Evolutionary conservation across 108 stramenopile genomes (phyloP).

Genomic region (Pseudonitzschia multiseries): DNA sequence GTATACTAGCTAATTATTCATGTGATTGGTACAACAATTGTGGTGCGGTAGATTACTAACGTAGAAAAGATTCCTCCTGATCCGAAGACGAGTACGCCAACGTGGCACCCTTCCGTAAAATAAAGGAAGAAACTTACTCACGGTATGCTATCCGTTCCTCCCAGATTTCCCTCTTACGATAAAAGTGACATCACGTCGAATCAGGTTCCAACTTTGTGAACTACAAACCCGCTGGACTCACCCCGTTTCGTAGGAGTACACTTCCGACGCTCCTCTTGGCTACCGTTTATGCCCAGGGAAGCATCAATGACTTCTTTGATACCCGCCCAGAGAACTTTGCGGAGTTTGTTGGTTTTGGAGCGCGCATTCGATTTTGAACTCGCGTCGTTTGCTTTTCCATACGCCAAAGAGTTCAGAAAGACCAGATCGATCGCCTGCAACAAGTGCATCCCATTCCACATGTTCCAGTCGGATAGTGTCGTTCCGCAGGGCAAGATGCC

Average conservation of each 20-base stretch:
- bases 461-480: conserved; percentile 52
- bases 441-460: conserved; percentile 64
- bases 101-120: too few species aligned
- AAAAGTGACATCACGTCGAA: neutral
- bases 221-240: conserved; percentile 56
- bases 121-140: too few species aligned
- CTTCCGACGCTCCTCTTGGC: conserved; percentile 15
- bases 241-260: conserved; percentile 53
- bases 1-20: too few species aligned
- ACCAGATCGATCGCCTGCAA: conserved; percentile 74
- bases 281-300: conserved; percentile 2
- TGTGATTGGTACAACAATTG: too few species aligned
- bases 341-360: conserved; percentile 48
- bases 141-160: too few species aligned
- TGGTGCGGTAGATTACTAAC: too few species aligned
- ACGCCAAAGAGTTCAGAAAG: conserved; percentile 65
- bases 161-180: too few species aligned
- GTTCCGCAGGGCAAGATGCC: conserved; percentile 35
- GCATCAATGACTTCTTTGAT: conserved; percentile 42
- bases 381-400: conserved; percentile 39
- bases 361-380: conserved; percentile 38
- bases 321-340: conserved; percentile 56
- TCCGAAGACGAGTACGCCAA: too few species aligned
- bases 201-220: conserved; percentile 25
- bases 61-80: too few species aligned